Conservation (phyloP, 2,329 filamentous ascomycete species). For the Ascochyta pisi region DNA sequence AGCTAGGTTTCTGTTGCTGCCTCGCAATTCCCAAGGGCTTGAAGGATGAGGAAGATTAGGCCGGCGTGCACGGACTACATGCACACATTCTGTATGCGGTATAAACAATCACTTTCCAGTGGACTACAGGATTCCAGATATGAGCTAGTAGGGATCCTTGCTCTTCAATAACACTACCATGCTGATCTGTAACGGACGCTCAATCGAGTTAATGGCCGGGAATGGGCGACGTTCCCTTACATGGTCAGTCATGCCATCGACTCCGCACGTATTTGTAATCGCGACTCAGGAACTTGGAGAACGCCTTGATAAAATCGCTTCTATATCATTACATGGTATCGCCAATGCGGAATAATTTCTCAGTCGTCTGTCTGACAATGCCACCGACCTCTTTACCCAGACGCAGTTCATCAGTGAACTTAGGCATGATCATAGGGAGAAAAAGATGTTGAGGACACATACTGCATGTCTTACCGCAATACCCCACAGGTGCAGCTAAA, state of each 20-base stretch:
- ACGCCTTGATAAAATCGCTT: neutral
- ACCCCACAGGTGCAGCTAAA: neutral
- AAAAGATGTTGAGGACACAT: neutral
- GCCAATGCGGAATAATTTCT: neutral
- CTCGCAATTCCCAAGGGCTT: neutral
- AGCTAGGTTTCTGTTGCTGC: neutral
- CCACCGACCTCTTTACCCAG: neutral
- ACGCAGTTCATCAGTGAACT: neutral
- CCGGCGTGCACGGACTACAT: neutral
- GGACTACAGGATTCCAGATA: neutral
- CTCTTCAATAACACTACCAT: neutral
- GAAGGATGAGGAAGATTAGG: neutral
- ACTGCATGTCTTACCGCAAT: neutral
- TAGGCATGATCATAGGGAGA: neutral
- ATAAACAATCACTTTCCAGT: neutral
- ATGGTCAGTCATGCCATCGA: neutral
- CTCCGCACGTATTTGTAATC: neutral
- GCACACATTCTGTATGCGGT: neutral
- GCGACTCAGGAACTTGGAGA: neutral
- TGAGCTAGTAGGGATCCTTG: neutral
- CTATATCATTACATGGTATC: neutral
- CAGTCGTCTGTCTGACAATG: neutral
- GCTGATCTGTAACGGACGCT: neutral
- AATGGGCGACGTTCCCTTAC: neutral
- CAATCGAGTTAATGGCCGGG: neutral